These are phyloP conservation scores for Annulohypoxylon truncatum DNA, from an alignment of 2,329 filamentous ascomycete genomes.

Conservation along the genomic window DNA sequence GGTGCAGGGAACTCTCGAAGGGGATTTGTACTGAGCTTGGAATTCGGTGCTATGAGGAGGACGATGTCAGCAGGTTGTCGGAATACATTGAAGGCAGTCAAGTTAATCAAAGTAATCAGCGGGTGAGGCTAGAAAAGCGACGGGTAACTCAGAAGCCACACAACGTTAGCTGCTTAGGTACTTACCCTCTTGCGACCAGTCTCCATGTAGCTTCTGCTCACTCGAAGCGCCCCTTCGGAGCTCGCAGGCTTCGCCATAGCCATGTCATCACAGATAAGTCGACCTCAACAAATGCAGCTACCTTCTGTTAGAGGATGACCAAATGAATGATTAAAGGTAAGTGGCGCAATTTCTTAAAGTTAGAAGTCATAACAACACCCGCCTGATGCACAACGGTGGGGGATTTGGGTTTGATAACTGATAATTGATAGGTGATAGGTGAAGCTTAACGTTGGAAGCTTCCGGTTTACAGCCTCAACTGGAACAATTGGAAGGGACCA, in stretches of 20 bases:
- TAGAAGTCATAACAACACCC: constrained; percentile 26
- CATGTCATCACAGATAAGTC: constrained; percentile 37
- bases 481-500: not conserved
- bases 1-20: constrained; percentile 21
- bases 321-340: not conserved
- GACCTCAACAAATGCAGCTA: not conserved
- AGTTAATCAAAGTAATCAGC: not conserved
- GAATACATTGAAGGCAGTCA: not conserved
- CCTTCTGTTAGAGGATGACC: not conserved
- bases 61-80: constrained; percentile 1
- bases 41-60: constrained; percentile 37
- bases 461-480: constrained; percentile 7
- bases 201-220: constrained; percentile 41
- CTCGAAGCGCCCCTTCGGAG: constrained; percentile 37
- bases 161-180: constrained; percentile 7
- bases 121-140: not conserved
- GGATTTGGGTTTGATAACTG: constrained; percentile 13
- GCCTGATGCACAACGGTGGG: constrained; percentile 16
- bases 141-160: not conserved
- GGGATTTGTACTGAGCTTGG: constrained; percentile 32
- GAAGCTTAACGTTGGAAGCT: constrained; percentile 20
- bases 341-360: constrained; percentile 1
- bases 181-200: constrained; percentile 46
- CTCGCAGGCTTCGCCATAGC: constrained; percentile 35
- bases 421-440: constrained; percentile 7